Evolutionary conservation across 208 protist species (phyloP).

Genomic region (Trichomonas vaginalis): DNA sequence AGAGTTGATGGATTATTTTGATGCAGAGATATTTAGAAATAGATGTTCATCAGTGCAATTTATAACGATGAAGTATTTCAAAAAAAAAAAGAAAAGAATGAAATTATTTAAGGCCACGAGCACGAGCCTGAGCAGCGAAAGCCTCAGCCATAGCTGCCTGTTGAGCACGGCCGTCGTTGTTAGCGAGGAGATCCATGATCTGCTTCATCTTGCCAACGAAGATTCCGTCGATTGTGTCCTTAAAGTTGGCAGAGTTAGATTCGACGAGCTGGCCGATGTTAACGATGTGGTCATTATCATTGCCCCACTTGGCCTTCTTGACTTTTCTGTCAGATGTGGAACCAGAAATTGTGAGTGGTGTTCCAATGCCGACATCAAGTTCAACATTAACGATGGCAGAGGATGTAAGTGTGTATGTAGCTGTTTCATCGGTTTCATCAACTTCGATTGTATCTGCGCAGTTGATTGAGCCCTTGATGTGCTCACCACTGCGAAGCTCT

Average conservation of each 20-base stretch:
- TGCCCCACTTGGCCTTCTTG: neutral
- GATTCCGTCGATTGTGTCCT: neutral
- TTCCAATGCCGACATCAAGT: neutral
- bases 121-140: neutral
- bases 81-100: too few species aligned
- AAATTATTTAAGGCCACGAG: neutral
- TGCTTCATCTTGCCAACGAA: neutral
- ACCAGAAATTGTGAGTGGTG: neutral
- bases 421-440: neutral
- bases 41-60: too few species aligned
- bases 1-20: too few species aligned
- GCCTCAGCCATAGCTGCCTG: neutral
- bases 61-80: too few species aligned
- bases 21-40: too few species aligned
- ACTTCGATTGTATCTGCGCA: neutral
- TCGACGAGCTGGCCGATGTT: neutral
- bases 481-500: neutral
- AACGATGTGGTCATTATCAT: neutral
- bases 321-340: neutral
- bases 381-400: neutral
- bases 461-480: neutral
- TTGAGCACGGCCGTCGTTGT: neutral
- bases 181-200: neutral
- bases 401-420: neutral
- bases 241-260: neutral